phyloP scores from a whole-genome alignment of 768 basidiomycete genomes.

The Boletus coccyginus region DNA sequence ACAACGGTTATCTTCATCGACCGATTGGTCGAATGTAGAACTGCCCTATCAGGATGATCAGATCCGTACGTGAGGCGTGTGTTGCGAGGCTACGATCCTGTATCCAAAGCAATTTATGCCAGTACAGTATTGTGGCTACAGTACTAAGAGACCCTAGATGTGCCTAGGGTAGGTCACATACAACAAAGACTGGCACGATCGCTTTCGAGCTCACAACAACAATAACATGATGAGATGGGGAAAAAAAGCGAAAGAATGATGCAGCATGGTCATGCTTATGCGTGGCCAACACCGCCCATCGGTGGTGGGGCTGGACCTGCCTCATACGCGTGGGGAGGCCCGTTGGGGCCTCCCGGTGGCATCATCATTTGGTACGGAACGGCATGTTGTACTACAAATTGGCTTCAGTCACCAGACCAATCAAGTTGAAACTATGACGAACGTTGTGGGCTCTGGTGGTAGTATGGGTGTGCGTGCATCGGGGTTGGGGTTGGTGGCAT shows the following conservation, averaged over 20 bases:
- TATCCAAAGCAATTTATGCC: constrained; percentile 29
- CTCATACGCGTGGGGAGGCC: constrained; percentile 73
- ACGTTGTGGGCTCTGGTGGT: constrained; percentile 90
- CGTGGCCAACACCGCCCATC: constrained; percentile 71
- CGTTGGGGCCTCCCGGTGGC: constrained; percentile 61
- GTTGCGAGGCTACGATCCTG: background rate
- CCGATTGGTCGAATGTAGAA: no score
- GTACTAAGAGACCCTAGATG: constrained; percentile 12
- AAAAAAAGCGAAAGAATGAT: constrained; percentile 8
- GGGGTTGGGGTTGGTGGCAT: constrained; percentile 93
- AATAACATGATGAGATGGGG: constrained; percentile 6
- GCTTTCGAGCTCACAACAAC: constrained; percentile 30
- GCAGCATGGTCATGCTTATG: constrained; percentile 36
- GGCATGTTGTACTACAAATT: constrained; percentile 72
- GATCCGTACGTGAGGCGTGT: background rate
- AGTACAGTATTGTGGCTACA: constrained; percentile 30
- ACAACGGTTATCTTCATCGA: background rate
- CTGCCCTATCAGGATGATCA: no score
- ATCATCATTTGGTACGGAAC: constrained; percentile 91
- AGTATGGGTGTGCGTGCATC: constrained; percentile 82
- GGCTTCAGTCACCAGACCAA: constrained; percentile 27
- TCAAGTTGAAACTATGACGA: constrained; percentile 28
- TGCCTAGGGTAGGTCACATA: constrained; percentile 21
- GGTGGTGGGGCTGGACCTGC: constrained; percentile 65
- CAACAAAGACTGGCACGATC: constrained; percentile 26